A percentile compares a stretch with the other conserved stretches of the same genome.
phyloP scores from a whole-genome alignment of 192 early-diverging fungal genomes.

The Entrophospora sp. region DNA sequence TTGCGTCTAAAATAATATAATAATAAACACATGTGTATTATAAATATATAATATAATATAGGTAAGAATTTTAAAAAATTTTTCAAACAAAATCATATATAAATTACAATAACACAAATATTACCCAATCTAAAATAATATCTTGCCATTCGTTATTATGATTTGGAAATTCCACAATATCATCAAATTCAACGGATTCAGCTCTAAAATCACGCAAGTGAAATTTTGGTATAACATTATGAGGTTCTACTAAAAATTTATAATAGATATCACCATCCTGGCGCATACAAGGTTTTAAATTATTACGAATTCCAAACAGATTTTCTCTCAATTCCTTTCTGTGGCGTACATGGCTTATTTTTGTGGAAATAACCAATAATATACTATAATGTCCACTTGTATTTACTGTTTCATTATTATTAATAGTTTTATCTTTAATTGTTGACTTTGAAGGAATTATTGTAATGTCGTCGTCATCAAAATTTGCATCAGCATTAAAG shows the following conservation, averaged over 20 bases:
- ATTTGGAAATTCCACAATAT: constrained; percentile 26
- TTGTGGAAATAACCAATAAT: constrained; percentile 40
- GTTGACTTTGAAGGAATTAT: neutral
- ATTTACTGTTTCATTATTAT: constrained; percentile 10
- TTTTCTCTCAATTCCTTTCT: constrained; percentile 41
- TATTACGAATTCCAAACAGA: constrained; percentile 46
- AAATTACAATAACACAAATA: constrained; percentile 23
- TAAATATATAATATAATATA: neutral
- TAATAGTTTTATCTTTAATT: neutral
- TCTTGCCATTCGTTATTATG: constrained; percentile 17
- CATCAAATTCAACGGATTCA: constrained; percentile 48
- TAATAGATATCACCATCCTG: constrained; percentile 33
- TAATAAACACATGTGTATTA: no score
- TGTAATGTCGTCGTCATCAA: neutral
- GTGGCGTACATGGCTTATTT: constrained; percentile 27
- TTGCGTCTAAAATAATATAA: neutral
- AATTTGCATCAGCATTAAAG: neutral
- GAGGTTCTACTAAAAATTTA: constrained; percentile 33
- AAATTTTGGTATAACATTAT: constrained; percentile 14
- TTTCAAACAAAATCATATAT: no score
- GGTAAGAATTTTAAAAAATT: neutral
- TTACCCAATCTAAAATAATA: constrained; percentile 26
- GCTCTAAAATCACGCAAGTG: constrained; percentile 28
- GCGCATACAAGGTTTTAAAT: constrained; percentile 40
- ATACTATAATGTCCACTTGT: constrained; percentile 34